phyloP scores from a whole-genome alignment of 352 stramenopile genomes.

The Pythium monospermum region DNA sequence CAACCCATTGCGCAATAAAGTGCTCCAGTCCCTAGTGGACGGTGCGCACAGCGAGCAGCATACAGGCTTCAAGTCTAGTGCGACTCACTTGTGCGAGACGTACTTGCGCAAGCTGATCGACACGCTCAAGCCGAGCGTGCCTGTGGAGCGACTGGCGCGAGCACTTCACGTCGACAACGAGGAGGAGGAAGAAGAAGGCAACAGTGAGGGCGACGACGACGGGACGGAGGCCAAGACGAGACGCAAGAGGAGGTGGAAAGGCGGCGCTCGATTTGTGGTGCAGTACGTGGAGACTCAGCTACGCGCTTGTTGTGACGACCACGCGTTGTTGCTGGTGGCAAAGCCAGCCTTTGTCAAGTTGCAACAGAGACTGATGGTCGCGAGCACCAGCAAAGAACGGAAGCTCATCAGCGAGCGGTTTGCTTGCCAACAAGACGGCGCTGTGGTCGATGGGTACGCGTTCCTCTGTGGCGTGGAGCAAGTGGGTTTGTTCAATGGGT shows the following conservation, averaged over 20 bases:
- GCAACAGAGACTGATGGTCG: constrained; percentile 9
- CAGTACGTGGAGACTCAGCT: constrained; percentile 38
- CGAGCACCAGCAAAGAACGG: constrained; percentile 17
- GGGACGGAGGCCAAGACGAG: neutral
- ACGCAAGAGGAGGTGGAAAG: constrained; percentile 34
- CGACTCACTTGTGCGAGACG: constrained; percentile 32
- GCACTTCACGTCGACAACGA: constrained; percentile 15
- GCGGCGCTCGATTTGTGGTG: constrained; percentile 36
- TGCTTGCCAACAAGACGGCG: neutral
- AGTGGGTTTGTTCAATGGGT: constrained; percentile 13
- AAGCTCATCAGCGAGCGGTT: constrained; percentile 13
- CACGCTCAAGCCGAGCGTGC: constrained; percentile 12
- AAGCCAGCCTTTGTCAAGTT: constrained; percentile 6
- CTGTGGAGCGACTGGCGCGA: constrained; percentile 6
- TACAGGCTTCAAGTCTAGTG: constrained; percentile 20
- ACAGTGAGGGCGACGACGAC: constrained; percentile 24
- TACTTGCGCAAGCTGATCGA: constrained; percentile 51
- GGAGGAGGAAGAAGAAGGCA: constrained; percentile 1
- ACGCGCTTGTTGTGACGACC: constrained; percentile 10
- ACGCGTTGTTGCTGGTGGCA: neutral
- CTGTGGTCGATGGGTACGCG: constrained; percentile 3
- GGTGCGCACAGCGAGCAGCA: too few species aligned
- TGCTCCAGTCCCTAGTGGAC: constrained; percentile 38
- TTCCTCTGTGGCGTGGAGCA: constrained; percentile 18
- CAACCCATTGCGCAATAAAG: constrained; percentile 36